Base-by-base conservation (phyloP, 73 alveolate genomes). In the Paramecium caudatum region DNA sequence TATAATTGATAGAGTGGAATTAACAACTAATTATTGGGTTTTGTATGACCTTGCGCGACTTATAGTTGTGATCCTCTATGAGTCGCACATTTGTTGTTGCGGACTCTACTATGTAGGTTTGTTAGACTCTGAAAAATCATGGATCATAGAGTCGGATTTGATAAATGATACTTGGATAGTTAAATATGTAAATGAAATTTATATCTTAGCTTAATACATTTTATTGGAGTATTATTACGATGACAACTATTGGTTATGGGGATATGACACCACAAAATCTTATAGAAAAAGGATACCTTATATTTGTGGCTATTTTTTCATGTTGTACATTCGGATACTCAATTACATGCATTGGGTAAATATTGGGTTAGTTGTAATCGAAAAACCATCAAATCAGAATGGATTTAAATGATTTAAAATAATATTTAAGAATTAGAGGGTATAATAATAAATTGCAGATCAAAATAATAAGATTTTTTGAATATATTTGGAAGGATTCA, bases 221-320 rank as follows among this genome's bases (percentile, higher is more conserved):
- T 61, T 85, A 85, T 61, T 85, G 83, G 82, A 78, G 88, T 6
- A 85, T 85, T 15, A 78, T 85, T 3, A 85, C 92, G 0, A 85
- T 85, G 92, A 62, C 92, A 17, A 85, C 92, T 16, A 85, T 85
- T 15, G 92, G 92, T 16, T 85, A 85, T 85, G 92, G 92, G 0
- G 92, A 85, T 85, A 62, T 85, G 7, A 21, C 81, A 7, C 88
- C 92, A 2, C 21, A 61, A 69, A 85, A 69, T 39, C 5, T 62
- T 1, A 2, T 34, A 10, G 92, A 85, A 32, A 85, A 46, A 46
- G 17, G 32, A 21, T 36, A 62, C 3, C 32, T 85, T 46, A 85
- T 85, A 32, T 55, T 85, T 62, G 32, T 85, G 6, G 92, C 92
- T 7, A 47, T 85, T 12, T 33, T 85, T 39, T 85, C 92, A 6